Evolutionary conservation across 2,329 filamentous ascomycete species (phyloP).

Genomic region (Sporothrix schenckii): DNA sequence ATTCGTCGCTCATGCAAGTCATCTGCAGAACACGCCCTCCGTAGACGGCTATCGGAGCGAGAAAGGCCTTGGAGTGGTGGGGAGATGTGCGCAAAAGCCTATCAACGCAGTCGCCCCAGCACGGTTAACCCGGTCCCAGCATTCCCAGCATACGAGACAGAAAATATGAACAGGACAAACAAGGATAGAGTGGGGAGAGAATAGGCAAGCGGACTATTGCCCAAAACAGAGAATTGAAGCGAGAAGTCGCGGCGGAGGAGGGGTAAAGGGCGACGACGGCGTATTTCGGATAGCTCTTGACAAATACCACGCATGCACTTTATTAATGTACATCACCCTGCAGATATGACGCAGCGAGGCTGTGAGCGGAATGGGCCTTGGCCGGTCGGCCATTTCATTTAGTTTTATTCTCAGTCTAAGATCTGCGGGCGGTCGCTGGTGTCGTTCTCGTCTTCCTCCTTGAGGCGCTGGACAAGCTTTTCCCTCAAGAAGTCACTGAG

Average conservation of each 20-base stretch:
- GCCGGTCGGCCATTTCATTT: not conserved
- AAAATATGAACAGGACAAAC: not conserved
- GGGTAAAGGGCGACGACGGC: not conserved
- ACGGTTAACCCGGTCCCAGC: not conserved
- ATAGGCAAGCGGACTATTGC: not conserved
- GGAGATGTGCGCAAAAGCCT: not conserved
- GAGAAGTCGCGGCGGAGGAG: not conserved
- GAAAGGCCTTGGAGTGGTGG: not conserved
- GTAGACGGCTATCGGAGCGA: constrained; percentile 4
- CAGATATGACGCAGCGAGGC: constrained; percentile 10
- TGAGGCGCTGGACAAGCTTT: constrained; percentile 58
- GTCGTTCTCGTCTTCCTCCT: constrained; percentile 53
- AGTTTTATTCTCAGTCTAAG: constrained; percentile 27
- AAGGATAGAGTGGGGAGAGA: not conserved
- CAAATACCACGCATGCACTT: constrained; percentile 11
- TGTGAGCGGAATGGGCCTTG: not conserved
- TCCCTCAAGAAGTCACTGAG: constrained; percentile 58
- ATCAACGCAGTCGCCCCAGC: not conserved
- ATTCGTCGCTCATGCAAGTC: not conserved
- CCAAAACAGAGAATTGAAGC: not conserved
- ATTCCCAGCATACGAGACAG: not conserved
- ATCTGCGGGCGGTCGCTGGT: constrained; percentile 32
- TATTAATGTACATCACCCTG: not conserved
- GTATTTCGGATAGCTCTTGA: not conserved
- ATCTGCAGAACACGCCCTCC: not conserved